A percentile compares a stretch with the other conserved stretches of the same genome.
Evolutionary conservation across 2,329 filamentous ascomycete species (phyloP).

Genomic region (Monosporascus sp.): DNA sequence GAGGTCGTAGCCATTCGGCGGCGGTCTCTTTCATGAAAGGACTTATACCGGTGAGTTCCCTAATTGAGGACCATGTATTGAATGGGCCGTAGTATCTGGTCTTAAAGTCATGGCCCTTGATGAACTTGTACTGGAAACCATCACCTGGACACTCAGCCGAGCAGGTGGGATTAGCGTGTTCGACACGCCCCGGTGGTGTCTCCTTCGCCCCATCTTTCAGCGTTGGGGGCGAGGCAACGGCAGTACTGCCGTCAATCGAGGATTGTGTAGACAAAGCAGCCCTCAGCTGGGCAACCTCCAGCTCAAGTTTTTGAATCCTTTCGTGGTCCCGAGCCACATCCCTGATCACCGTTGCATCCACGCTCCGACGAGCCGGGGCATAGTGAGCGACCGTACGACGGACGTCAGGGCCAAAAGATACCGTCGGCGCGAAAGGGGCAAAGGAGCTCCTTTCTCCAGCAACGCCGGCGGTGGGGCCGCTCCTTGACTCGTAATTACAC

Average conservation of each 20-base stretch:
- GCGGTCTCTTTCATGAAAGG: slow-evolving; percentile 59
- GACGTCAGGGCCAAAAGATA: slow-evolving; percentile 31
- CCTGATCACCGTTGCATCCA: slow-evolving; percentile 28
- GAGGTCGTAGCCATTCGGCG: slow-evolving; percentile 54
- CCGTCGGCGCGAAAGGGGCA: slow-evolving; percentile 39
- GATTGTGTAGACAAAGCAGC: slow-evolving; percentile 41
- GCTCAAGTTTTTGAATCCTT: slow-evolving; percentile 52
- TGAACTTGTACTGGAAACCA: slow-evolving; percentile 46
- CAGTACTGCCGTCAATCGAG: slow-evolving; percentile 46
- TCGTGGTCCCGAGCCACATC: slow-evolving; percentile 47
- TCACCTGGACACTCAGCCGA: slow-evolving; percentile 26
- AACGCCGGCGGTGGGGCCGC: slow-evolving; percentile 26
- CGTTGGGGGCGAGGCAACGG: slow-evolving; percentile 40
- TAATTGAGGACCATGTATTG: slow-evolving; percentile 56
- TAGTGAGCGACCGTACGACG: slow-evolving; percentile 19
- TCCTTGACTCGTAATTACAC: slow-evolving; percentile 52
- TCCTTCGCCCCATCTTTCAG: slow-evolving; percentile 37
- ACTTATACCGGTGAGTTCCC: slow-evolving; percentile 48
- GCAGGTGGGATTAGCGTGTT: slow-evolving; percentile 24
- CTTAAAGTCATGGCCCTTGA: slow-evolving; percentile 54
- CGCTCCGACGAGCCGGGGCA: slow-evolving; percentile 30
- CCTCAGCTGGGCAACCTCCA: slow-evolving; percentile 54
- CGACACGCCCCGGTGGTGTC: slow-evolving; percentile 32
- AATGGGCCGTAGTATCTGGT: slow-evolving; percentile 56
- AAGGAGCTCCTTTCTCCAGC: slow-evolving; percentile 40